These are phyloP conservation scores for Penicillium daleae DNA, from an alignment of 495 filamentous ascomycete species.

Conservation along the genomic window DNA sequence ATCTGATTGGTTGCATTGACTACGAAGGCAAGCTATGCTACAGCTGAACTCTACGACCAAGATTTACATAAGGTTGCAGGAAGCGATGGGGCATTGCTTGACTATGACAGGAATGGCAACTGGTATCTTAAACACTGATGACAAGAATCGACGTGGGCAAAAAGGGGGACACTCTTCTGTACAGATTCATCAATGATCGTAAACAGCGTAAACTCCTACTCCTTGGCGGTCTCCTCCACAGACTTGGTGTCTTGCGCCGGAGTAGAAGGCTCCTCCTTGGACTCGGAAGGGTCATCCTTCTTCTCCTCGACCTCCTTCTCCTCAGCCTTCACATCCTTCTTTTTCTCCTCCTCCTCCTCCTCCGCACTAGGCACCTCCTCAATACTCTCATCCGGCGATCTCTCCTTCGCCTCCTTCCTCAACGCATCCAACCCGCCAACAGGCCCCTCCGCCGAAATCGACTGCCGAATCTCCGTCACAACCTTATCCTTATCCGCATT, in stretches of 20 bases:
- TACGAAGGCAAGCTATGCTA: not conserved
- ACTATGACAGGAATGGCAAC: not conserved
- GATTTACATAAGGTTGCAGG: not conserved
- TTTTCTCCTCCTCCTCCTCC: conserved; percentile 4
- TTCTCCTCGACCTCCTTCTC: conserved; percentile 14
- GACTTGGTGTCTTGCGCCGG: conserved; percentile 34
- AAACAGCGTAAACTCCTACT: conserved; percentile 17
- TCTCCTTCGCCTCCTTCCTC: conserved; percentile 33
- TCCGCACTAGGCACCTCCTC: conserved; percentile 38
- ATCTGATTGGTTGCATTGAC: conserved; percentile 1
- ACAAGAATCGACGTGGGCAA: conserved; percentile 17
- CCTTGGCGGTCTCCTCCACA: conserved; percentile 29
- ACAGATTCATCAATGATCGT: conserved; percentile 26
- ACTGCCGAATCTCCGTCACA: conserved; percentile 43
- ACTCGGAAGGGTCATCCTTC: conserved; percentile 5
- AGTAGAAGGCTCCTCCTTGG: conserved; percentile 16
- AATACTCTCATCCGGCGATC: conserved; percentile 28
- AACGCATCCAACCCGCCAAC: conserved; percentile 26
- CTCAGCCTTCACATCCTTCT: conserved; percentile 19
- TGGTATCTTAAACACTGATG: conserved; percentile 26
- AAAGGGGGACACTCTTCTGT: conserved; percentile 10
- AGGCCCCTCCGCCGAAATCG: conserved; percentile 37
- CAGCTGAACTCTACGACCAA: not conserved
- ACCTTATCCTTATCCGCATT: conserved; percentile 44
- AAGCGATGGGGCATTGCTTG: not conserved